Conservation (phyloP, 371 early-diverging fungal species). For the Actinomucor elegans region DNA sequence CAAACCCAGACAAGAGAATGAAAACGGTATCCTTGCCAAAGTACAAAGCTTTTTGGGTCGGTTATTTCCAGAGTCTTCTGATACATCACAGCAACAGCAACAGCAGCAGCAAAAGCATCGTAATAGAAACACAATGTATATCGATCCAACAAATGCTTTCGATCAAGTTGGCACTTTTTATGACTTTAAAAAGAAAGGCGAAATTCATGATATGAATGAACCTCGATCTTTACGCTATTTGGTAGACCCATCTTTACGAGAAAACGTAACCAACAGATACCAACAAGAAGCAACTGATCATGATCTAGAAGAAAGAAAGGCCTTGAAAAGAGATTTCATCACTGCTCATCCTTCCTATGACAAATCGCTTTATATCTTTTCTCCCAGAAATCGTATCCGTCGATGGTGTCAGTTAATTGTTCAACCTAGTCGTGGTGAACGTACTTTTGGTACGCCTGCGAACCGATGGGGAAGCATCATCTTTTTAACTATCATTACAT, state of each 20-base stretch:
- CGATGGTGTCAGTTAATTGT: constrained; percentile 60
- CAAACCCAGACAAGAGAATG: not conserved
- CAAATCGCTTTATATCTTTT: constrained; percentile 59
- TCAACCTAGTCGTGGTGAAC: constrained; percentile 53
- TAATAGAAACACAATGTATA: constrained; percentile 8
- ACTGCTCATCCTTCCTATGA: constrained; percentile 64
- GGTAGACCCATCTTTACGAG: constrained; percentile 29
- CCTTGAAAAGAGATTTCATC: constrained; percentile 55
- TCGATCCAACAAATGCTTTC: constrained; percentile 14
- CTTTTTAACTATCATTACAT: constrained; percentile 46
- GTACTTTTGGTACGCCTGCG: constrained; percentile 53
- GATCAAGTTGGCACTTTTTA: constrained; percentile 32
- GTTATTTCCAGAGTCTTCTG: constrained; percentile 1
- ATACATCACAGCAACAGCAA: not conserved
- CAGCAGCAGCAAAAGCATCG: not conserved
- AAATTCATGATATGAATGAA: constrained; percentile 6
- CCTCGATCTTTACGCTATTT: constrained; percentile 27
- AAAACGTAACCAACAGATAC: constrained; percentile 24
- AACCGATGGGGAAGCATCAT: constrained; percentile 37
- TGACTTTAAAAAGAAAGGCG: constrained; percentile 16
- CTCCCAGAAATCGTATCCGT: constrained; percentile 50
- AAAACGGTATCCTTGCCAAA: constrained; percentile 1
- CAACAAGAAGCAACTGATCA: constrained; percentile 30
- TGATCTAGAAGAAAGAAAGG: constrained; percentile 48
- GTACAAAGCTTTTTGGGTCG: constrained; percentile 7